phyloP scores from a whole-genome alignment of 306 rosid genomes.

The Phaseolus lunatus region DNA sequence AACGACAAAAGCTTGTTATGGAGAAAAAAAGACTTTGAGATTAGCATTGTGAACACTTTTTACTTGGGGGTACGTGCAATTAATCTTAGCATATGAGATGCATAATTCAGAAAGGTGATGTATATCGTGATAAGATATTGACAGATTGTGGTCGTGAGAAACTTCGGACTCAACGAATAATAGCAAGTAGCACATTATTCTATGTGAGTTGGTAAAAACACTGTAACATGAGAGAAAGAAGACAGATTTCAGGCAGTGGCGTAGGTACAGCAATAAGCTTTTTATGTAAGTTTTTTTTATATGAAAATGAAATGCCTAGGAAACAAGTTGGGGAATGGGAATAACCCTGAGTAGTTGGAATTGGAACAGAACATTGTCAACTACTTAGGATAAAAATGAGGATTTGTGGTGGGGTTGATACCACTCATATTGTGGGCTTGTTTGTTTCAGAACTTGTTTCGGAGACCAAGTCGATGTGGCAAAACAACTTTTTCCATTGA shows the following conservation, averaged over 20 bases:
- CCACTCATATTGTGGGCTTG: slow-evolving; percentile 30
- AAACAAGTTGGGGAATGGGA: neutral
- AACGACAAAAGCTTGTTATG: neutral
- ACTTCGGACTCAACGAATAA: neutral
- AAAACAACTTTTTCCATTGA: slow-evolving; percentile 4
- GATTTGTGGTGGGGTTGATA: slow-evolving; percentile 17
- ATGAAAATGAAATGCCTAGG: slow-evolving; percentile 7
- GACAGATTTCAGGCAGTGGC: neutral
- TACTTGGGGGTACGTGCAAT: neutral
- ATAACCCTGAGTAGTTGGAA: slow-evolving; percentile 20
- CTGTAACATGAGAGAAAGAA: neutral
- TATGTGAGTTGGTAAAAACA: neutral
- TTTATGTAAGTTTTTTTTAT: neutral
- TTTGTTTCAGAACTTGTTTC: neutral
- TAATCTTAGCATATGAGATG: neutral
- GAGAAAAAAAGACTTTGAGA: neutral
- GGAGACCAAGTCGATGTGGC: slow-evolving; percentile 5
- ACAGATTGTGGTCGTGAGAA: neutral
- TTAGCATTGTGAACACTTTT: slow-evolving; percentile 26
- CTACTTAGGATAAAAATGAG: slow-evolving; percentile 1
- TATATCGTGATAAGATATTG: slow-evolving; percentile 19
- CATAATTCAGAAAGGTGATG: neutral
- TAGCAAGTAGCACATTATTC: slow-evolving; percentile 5
- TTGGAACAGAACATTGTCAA: slow-evolving; percentile 3
- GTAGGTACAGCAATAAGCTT: neutral